Conservation (phyloP, 176 grass and related monocot species). For the Echinochloa phyllopogon region DNA sequence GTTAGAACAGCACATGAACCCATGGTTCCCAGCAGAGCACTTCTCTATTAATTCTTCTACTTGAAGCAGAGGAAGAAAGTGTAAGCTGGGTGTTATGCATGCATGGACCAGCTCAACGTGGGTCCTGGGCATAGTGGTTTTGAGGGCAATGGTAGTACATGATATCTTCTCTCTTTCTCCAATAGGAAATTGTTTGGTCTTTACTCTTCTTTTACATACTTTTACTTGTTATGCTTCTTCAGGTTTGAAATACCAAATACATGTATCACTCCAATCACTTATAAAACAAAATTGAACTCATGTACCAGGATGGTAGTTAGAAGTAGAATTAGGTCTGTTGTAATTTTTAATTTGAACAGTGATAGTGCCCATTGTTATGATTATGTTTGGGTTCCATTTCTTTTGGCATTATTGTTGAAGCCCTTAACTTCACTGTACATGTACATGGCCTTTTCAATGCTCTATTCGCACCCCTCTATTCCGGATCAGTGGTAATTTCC, state of each 20-base stretch:
- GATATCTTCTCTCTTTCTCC: slow-evolving; percentile 6
- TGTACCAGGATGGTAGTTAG: slow-evolving; percentile 4
- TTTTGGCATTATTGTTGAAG: slow-evolving; percentile 39
- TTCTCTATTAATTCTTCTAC: background rate
- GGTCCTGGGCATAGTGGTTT: slow-evolving; percentile 1
- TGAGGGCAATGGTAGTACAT: background rate
- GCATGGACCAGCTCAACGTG: background rate
- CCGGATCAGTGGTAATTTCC: slow-evolving; percentile 81
- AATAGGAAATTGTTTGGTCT: slow-evolving; percentile 20
- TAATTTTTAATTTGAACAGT: slow-evolving; percentile 13
- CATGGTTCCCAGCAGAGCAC: background rate
- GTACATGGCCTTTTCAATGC: slow-evolving; percentile 99
- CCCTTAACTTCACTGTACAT: slow-evolving; percentile 92
- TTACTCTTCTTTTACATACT: slow-evolving; percentile 12
- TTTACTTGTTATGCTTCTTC: slow-evolving; percentile 24
- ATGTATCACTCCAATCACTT: background rate
- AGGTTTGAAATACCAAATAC: slow-evolving; percentile 8
- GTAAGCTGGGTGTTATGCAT: background rate
- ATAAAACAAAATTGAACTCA: background rate
- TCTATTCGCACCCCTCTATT: slow-evolving; percentile 90
- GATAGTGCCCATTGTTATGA: background rate
- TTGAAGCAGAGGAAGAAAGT: background rate
- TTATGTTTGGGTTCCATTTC: slow-evolving; percentile 21
- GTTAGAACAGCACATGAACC: background rate
- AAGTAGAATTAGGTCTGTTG: slow-evolving; percentile 4